phyloP scores from a whole-genome alignment of 805 yeast genomes.

The Zygosaccharomyces gambellarensis region DNA sequence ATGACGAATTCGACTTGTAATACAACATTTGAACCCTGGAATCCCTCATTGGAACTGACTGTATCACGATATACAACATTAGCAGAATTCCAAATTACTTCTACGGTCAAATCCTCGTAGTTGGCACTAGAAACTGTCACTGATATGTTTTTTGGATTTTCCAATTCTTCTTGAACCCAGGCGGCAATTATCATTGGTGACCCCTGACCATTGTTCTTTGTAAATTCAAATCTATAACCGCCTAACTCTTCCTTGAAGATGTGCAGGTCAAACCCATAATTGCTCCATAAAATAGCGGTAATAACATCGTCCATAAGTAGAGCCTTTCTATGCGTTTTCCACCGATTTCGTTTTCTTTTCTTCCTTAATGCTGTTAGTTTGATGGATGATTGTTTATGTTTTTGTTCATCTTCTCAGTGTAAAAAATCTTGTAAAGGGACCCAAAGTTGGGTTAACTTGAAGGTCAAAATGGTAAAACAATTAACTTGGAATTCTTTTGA shows the following conservation, averaged over 20 bases:
- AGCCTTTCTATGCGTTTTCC: background rate
- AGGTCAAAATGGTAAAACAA: background rate
- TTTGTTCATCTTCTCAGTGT: constrained; percentile 1
- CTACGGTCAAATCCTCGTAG: background rate
- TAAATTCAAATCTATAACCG: background rate
- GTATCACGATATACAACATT: background rate
- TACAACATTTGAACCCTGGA: background rate
- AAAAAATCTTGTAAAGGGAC: constrained; percentile 2
- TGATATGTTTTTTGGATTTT: background rate
- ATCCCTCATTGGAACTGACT: background rate
- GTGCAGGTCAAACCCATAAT: background rate
- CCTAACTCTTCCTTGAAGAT: background rate
- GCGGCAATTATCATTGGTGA: constrained; percentile 1
- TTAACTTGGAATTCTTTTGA: background rate
- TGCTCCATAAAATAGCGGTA: constrained; percentile 1
- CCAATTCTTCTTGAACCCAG: constrained; percentile 3
- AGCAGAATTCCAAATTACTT: background rate
- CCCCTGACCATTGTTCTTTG: background rate
- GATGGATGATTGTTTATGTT: constrained; percentile 2
- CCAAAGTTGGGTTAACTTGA: constrained; percentile 1
- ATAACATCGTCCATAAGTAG: background rate
- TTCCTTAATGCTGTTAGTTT: background rate
- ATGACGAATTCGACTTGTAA: constrained; percentile 11
- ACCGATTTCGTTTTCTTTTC: background rate
- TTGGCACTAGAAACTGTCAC: background rate